These are phyloP conservation scores for Pseudisothecium myosuroides DNA, from an alignment of 225 moss, liverwort and hornwort genomes.

Conservation along the genomic window DNA sequence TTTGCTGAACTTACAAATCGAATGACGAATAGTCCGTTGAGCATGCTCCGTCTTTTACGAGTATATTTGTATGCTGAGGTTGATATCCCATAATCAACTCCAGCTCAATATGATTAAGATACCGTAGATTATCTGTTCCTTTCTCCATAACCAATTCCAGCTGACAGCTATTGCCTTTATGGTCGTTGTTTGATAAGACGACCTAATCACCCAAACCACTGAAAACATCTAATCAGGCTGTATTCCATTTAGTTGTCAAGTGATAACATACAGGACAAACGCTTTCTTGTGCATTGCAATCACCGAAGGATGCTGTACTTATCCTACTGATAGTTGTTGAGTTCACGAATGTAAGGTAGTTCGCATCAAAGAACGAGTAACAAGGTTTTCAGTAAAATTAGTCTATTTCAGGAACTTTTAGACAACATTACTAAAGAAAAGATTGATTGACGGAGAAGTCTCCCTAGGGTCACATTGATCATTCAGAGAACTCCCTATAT, in stretches of 20 bases:
- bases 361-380: neutral
- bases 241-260: neutral
- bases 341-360: neutral
- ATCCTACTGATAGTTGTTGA: neutral
- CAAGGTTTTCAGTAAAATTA: neutral
- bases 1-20: slow-evolving; percentile 9
- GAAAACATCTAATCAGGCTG: neutral
- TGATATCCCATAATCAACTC: slow-evolving; percentile 68
- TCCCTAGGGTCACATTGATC: neutral
- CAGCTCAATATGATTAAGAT: slow-evolving; percentile 61
- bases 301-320: neutral
- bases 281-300: neutral
- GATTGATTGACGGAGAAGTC: neutral
- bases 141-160: slow-evolving; percentile 87
- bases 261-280: neutral
- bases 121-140: slow-evolving; percentile 46
- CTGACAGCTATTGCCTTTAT: slow-evolving; percentile 31
- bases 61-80: slow-evolving; percentile 56
- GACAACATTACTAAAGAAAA: neutral
- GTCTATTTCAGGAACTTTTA: neutral
- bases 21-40: neutral
- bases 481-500: neutral
- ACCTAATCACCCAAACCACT: slow-evolving; percentile 30
- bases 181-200: slow-evolving; percentile 50
- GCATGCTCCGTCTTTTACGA: slow-evolving; percentile 9